phyloP scores from a whole-genome alignment of 495 filamentous ascomycete species.

The Corynascus novoguineensis region DNA sequence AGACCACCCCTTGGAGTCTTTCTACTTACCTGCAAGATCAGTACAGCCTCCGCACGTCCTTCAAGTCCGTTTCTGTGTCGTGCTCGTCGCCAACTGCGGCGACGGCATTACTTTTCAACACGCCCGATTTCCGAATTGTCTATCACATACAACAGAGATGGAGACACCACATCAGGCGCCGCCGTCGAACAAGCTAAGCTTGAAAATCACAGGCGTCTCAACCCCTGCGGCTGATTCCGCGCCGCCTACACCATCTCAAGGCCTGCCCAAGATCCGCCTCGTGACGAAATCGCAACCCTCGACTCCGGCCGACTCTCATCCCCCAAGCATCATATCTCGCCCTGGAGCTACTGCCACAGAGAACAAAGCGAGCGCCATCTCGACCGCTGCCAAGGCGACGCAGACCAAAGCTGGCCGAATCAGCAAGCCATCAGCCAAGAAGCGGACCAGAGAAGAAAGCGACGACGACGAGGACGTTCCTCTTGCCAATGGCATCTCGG shows the following conservation, averaged over 20 bases:
- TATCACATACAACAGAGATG: conserved; percentile 8
- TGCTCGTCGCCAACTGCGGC: not conserved
- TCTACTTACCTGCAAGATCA: too few species aligned
- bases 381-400: conserved; percentile 21
- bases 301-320: conserved; percentile 37
- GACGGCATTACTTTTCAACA: not conserved
- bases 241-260: conserved; percentile 36
- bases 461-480: conserved; percentile 43
- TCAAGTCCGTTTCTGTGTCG: too few species aligned
- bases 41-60: too few species aligned
- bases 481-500: conserved; percentile 23
- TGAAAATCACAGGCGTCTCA: conserved; percentile 22
- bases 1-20: too few species aligned
- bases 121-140: not conserved
- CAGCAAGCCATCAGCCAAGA: conserved; percentile 46
- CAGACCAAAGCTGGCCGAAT: conserved; percentile 47
- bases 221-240: conserved; percentile 1
- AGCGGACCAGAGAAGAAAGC: conserved; percentile 34
- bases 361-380: not conserved
- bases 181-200: conserved; percentile 20
- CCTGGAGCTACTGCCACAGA: not conserved
- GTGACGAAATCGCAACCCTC: conserved; percentile 40
- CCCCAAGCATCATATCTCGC: conserved; percentile 8
- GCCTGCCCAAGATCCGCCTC: conserved; percentile 49
- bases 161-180: conserved; percentile 16